Percentiles rank a stretch among this genome's conserved stretches.
These are phyloP conservation scores for Russula emetica DNA, from an alignment of 768 basidiomycete species.

Conservation along the genomic window DNA sequence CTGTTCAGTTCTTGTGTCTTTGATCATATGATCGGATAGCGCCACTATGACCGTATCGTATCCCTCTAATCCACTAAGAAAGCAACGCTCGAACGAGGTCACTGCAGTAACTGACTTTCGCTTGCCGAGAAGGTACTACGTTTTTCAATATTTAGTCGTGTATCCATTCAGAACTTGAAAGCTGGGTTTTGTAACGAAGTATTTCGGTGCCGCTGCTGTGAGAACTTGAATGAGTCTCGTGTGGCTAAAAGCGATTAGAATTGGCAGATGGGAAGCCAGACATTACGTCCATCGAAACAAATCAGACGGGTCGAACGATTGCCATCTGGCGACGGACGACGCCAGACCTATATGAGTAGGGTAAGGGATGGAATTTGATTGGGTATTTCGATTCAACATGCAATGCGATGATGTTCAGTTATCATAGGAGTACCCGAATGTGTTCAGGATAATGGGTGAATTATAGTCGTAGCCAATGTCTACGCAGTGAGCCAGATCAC, in stretches of 20 bases:
- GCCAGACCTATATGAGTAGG: not conserved
- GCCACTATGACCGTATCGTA: not conserved
- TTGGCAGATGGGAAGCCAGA: no score
- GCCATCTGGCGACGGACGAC: not conserved
- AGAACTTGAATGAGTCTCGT: no score
- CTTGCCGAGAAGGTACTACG: not conserved
- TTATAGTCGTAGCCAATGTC: not conserved
- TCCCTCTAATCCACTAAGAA: not conserved
- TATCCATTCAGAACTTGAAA: no score
- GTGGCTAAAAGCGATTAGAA: no score
- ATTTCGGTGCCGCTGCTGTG: no score
- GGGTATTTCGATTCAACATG: not conserved
- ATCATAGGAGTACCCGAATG: not conserved
- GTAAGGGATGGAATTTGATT: not conserved
- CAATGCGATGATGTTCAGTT: not conserved
- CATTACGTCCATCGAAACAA: not conserved
- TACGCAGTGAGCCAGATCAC: not conserved
- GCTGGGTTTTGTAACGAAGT: no score
- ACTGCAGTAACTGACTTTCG: not conserved
- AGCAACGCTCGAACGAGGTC: not conserved
- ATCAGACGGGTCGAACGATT: not conserved
- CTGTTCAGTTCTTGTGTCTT: no score
- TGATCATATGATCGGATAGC: no score
- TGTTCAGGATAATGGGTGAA: not conserved
- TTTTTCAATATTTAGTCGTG: no score